Percentiles rank a stretch among this genome's conserved stretches.
phyloP scores from a whole-genome alignment of 208 protist genomes.

The Trypanosoma grayi region DNA sequence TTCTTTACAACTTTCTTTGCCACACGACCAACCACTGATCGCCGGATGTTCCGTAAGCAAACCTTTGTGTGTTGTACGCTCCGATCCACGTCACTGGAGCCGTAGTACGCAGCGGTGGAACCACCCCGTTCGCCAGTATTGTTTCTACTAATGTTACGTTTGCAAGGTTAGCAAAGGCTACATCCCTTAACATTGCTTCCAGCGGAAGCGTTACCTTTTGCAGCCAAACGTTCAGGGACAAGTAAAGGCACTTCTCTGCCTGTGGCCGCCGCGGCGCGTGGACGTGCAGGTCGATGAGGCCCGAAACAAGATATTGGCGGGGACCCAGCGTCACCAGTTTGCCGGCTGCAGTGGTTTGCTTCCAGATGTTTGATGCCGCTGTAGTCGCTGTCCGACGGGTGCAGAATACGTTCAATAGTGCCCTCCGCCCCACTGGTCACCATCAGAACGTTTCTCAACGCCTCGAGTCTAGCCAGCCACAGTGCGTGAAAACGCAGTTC shows the following conservation, averaged over 20 bases:
- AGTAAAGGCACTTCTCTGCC: constrained; percentile 84
- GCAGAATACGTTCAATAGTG: constrained; percentile 43
- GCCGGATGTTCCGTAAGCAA: constrained; percentile 78
- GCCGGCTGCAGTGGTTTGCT: constrained; percentile 22
- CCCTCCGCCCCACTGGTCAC: constrained; percentile 38
- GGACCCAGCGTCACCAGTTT: constrained; percentile 35
- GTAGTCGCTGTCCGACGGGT: constrained; percentile 32
- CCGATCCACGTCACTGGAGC: constrained; percentile 83
- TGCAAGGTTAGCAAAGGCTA: constrained; percentile 60
- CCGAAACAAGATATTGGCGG: constrained; percentile 77
- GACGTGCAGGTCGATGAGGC: constrained; percentile 93
- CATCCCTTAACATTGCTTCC: constrained; percentile 84
- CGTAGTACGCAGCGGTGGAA: constrained; percentile 93
- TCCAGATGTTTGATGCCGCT: constrained; percentile 12
- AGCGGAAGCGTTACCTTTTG: constrained; percentile 91
- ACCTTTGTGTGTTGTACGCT: constrained; percentile 75
- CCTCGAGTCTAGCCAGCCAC: constrained; percentile 32
- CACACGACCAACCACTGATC: constrained; percentile 90
- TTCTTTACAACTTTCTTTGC: constrained; percentile 85
- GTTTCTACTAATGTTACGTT: constrained; percentile 75
- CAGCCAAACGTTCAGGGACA: constrained; percentile 89
- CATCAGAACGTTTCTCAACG: constrained; percentile 46
- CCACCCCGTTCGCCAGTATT: constrained; percentile 83
- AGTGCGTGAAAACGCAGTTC: constrained; percentile 59
- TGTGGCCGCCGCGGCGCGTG: constrained; percentile 93